A percentile compares a stretch with the other conserved stretches of the same genome.
Conservation (phyloP, 352 stramenopile species). For the Thalassiosira sp. region DNA sequence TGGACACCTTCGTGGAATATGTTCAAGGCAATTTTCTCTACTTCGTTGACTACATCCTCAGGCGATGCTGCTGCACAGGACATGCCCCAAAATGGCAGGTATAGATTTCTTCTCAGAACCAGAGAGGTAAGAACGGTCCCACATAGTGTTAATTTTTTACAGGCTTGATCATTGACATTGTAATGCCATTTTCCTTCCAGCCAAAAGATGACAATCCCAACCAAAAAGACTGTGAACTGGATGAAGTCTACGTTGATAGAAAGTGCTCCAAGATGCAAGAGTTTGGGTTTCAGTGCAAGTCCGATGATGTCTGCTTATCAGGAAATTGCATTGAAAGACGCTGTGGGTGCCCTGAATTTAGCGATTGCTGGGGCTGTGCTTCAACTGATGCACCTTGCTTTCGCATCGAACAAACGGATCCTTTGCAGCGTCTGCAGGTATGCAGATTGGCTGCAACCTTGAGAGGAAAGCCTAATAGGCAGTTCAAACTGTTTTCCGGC, state of each 20-base stretch:
- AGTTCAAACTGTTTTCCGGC: background rate
- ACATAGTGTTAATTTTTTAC: too few relatives aligned
- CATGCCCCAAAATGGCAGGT: too few relatives aligned
- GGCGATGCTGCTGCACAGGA: too few relatives aligned
- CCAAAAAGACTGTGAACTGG: constrained; percentile 1
- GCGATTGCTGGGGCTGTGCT: constrained; percentile 1
- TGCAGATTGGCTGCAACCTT: background rate
- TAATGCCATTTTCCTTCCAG: too few relatives aligned
- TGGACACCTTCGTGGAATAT: too few relatives aligned
- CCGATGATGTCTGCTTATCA: background rate
- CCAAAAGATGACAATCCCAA: too few relatives aligned
- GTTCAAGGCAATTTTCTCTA: too few relatives aligned
- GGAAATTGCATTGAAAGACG: background rate
- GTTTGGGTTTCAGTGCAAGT: background rate
- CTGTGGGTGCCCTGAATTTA: background rate
- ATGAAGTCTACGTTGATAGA: background rate
- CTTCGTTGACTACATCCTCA: too few relatives aligned
- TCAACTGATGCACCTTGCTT: background rate
- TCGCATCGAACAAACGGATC: background rate
- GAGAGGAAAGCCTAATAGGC: background rate
- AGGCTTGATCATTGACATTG: too few relatives aligned
- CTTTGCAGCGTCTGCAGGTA: background rate
- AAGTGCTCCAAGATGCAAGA: background rate
- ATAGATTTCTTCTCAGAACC: too few relatives aligned
- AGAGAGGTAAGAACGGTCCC: too few relatives aligned